phyloP scores from a whole-genome alignment of 306 rosid genomes.

The Castanea mollissima region DNA sequence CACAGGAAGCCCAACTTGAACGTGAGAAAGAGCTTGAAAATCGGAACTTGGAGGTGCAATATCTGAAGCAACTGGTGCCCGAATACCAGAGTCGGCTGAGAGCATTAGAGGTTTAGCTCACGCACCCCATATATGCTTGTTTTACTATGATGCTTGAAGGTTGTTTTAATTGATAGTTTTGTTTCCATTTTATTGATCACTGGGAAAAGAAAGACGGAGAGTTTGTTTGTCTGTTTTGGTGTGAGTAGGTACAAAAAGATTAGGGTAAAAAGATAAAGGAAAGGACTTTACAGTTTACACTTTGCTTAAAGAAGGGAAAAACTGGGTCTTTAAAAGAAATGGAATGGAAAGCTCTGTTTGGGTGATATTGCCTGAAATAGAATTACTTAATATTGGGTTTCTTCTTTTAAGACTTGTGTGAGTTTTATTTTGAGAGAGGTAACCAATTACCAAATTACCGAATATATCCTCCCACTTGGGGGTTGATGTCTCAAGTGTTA shows the following conservation, averaged over 20 bases:
- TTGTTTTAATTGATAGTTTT: not conserved
- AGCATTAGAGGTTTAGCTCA: too few relatives aligned
- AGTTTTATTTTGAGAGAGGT: not conserved
- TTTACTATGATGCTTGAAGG: too few relatives aligned
- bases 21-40: too few relatives aligned
- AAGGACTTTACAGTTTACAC: not conserved
- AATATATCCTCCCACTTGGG: not conserved
- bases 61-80: constrained; percentile 16
- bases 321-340: not conserved
- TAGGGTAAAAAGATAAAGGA: not conserved
- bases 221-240: not conserved
- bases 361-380: not conserved
- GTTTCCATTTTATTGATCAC: constrained; percentile 14
- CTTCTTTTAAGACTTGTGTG: not conserved
- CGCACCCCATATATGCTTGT: too few relatives aligned
- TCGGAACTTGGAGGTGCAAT: constrained; percentile 56
- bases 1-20: too few relatives aligned
- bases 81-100: too few relatives aligned
- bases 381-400: not conserved
- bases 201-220: not conserved
- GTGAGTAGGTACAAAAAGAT: not conserved
- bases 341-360: not conserved
- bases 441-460: too few relatives aligned
- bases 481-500: not conserved
- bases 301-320: not conserved